These are phyloP conservation scores for Sphaerostilbella broomeana DNA, from an alignment of 2,329 filamentous ascomycete species.

Conservation along the genomic window DNA sequence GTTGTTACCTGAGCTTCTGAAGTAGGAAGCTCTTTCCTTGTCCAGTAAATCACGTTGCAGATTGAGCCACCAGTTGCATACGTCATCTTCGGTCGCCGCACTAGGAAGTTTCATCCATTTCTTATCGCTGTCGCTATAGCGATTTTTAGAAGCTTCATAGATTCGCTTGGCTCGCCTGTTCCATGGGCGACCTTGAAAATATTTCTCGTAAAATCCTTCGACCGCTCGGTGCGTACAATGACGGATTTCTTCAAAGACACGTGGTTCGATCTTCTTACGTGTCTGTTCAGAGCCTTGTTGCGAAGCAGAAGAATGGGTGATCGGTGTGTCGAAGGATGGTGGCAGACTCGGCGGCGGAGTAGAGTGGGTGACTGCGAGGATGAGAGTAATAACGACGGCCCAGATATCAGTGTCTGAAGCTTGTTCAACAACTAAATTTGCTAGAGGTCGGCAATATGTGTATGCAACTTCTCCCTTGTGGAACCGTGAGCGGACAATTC, in stretches of 20 bases:
- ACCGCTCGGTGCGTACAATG: constrained; percentile 5
- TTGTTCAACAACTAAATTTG: too few relatives aligned
- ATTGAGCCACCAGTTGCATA: too few relatives aligned
- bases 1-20: neutral
- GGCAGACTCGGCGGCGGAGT: neutral
- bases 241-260: constrained; percentile 11
- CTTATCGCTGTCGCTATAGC: too few relatives aligned
- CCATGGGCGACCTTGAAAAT: constrained; percentile 5
- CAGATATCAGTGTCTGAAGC: too few relatives aligned
- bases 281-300: constrained; percentile 10
- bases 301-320: constrained; percentile 12
- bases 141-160: neutral
- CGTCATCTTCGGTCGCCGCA: too few relatives aligned
- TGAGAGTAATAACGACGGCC: too few relatives aligned
- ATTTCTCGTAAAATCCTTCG: neutral
- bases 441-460: too few relatives aligned
- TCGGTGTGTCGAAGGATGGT: constrained; percentile 2
- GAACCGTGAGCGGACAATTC: too few relatives aligned
- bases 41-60: neutral
- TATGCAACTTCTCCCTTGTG: too few relatives aligned
- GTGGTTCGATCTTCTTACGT: neutral
- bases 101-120: too few relatives aligned
- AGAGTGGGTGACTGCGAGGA: too few relatives aligned
- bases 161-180: constrained; percentile 5
- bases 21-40: constrained; percentile 1